These are phyloP conservation scores for Panellus pusillus DNA, from an alignment of 768 basidiomycete genomes.

Conservation along the genomic window DNA sequence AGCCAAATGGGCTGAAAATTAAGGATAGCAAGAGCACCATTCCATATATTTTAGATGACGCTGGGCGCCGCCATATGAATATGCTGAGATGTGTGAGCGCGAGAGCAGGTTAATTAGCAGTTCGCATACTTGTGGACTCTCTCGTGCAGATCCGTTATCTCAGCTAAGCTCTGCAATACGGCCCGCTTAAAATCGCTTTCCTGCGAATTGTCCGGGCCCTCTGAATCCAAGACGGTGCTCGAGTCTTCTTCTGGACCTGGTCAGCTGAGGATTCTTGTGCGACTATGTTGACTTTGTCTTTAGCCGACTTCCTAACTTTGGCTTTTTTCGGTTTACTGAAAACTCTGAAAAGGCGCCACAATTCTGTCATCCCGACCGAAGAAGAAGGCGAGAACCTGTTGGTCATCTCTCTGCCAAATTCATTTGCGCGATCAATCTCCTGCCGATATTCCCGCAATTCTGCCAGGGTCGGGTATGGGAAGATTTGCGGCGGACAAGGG, in stretches of 20 bases:
- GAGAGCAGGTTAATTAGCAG: not conserved
- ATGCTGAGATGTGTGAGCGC: slow-evolving; percentile 38
- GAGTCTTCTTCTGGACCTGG: not conserved
- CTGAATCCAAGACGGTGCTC: slow-evolving; percentile 13
- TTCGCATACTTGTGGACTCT: slow-evolving; percentile 57
- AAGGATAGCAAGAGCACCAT: slow-evolving; percentile 35
- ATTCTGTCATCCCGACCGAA: slow-evolving; percentile 47
- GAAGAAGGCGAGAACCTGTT: slow-evolving; percentile 47
- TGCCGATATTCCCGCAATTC: slow-evolving; percentile 55
- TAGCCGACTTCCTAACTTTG: slow-evolving; percentile 29
- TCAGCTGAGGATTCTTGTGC: not conserved
- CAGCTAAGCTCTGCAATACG: slow-evolving; percentile 40
- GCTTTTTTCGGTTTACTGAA: slow-evolving; percentile 38
- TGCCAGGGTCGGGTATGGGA: slow-evolving; percentile 53
- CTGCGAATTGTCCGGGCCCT: slow-evolving; percentile 32
- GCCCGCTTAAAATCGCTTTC: slow-evolving; percentile 44
- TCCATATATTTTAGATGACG: slow-evolving; percentile 49
- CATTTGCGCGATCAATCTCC: slow-evolving; percentile 48
- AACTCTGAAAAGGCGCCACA: slow-evolving; percentile 52
- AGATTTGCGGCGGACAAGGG: slow-evolving; percentile 49
- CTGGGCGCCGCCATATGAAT: slow-evolving; percentile 65
- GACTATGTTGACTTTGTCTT: slow-evolving; percentile 19
- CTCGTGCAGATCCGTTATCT: slow-evolving; percentile 63
- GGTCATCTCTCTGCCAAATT: slow-evolving; percentile 52
- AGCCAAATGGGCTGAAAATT: slow-evolving; percentile 4